Evolutionary conservation across 768 basidiomycete genomes (phyloP).

Genomic region (Russula earlei): DNA sequence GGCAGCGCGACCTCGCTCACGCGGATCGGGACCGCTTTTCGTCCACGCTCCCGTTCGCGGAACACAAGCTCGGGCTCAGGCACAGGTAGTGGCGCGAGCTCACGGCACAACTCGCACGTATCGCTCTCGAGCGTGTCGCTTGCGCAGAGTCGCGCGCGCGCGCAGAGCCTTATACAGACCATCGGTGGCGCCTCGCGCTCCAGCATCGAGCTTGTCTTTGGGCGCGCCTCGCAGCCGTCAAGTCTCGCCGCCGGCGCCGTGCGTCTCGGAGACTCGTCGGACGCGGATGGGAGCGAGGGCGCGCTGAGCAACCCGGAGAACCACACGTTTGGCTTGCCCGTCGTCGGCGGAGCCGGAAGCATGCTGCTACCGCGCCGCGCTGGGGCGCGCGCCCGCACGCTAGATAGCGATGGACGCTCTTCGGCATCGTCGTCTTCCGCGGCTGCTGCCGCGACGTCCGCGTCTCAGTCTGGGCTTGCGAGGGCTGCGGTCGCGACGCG

Average conservation of each 20-base stretch:
- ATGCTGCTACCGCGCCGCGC: conserved; percentile 25
- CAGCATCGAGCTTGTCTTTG: conserved; percentile 45
- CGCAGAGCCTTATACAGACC: conserved; percentile 59
- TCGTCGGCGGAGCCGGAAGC: conserved; percentile 30
- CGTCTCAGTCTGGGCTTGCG: too few species aligned
- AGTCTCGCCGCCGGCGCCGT: neutral
- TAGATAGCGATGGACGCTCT: conserved; percentile 1
- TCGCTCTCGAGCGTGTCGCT: conserved; percentile 21
- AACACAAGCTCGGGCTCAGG: conserved; percentile 17
- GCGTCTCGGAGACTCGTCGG: conserved; percentile 22
- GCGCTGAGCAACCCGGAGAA: conserved; percentile 49
- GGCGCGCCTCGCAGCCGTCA: too few species aligned
- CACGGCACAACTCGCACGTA: conserved; percentile 24
- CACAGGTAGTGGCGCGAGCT: conserved; percentile 17
- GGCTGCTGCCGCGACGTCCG: too few species aligned
- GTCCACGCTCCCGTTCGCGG: conserved; percentile 11
- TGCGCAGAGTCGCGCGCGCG: conserved; percentile 40
- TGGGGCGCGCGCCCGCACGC: conserved; percentile 1
- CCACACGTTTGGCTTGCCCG: conserved; percentile 62
- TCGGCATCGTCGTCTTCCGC: neutral
- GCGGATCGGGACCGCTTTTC: conserved; percentile 29
- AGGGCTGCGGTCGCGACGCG: conserved; percentile 14
- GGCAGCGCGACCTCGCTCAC: conserved; percentile 36
- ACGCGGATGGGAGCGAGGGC: conserved; percentile 38
- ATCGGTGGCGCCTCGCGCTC: conserved; percentile 52